Evolutionary conservation across 169 alveolate species (phyloP).

Genomic region (Plasmodium chabaudi): DNA sequence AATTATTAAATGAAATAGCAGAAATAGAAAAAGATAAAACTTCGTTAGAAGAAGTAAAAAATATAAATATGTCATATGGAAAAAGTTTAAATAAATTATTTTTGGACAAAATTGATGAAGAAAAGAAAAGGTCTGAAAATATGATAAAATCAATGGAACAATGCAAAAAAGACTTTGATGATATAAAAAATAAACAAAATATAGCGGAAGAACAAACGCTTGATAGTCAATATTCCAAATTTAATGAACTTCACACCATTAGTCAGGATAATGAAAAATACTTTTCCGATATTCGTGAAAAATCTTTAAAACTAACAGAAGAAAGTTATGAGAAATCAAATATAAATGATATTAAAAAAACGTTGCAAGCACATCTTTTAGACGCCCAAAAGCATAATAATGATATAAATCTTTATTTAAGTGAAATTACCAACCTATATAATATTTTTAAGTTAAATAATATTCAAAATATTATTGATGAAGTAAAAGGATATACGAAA

Average conservation of each 20-base stretch:
- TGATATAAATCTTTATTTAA: not conserved
- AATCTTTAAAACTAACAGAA: not conserved
- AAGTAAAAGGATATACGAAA: not conserved
- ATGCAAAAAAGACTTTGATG: not conserved
- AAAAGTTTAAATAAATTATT: not conserved
- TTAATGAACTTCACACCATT: not conserved
- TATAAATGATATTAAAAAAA: not conserved
- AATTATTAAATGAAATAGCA: not conserved
- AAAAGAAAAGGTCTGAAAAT: not conserved
- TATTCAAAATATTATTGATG: not conserved
- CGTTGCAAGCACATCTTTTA: not conserved
- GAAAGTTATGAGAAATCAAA: not conserved
- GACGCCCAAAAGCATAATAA: not conserved
- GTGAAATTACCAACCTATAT: not conserved
- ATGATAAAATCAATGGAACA: not conserved
- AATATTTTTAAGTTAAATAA: not conserved
- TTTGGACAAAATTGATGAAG: not conserved
- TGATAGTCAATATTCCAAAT: too few relatives aligned
- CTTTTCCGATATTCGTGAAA: not conserved
- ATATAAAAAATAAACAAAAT: not conserved
- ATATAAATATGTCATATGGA: not conserved
- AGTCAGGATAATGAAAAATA: not conserved
- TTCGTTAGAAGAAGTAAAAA: not conserved
- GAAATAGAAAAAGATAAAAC: not conserved
- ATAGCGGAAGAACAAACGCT: too few relatives aligned